These are phyloP conservation scores for Flueggea neowawraea DNA, from an alignment of 441 rosid species.

Conservation along the genomic window DNA sequence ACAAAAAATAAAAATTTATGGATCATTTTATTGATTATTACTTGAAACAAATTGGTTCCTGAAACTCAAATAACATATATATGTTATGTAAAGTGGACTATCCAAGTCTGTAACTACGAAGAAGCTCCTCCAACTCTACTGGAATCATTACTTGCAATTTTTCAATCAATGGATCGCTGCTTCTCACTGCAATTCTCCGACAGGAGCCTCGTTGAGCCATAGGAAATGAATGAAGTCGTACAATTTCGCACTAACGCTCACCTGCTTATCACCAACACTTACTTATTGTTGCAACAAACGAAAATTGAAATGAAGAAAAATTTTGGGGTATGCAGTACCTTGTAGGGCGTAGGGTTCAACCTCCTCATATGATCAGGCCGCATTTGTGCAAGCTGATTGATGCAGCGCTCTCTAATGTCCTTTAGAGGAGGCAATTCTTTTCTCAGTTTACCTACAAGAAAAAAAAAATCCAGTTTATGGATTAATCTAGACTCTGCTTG, in stretches of 20 bases:
- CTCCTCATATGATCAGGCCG: constrained; percentile 97
- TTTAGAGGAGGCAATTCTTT: constrained; percentile 66
- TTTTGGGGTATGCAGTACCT: constrained; percentile 33
- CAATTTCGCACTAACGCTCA: constrained; percentile 85
- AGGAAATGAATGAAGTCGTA: constrained; percentile 97
- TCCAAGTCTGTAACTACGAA: not conserved
- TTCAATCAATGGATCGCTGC: not conserved
- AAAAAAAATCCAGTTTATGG: not conserved
- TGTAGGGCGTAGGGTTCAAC: constrained; percentile 97
- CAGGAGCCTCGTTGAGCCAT: constrained; percentile 99
- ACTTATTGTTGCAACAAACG: not conserved
- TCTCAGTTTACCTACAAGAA: constrained; percentile 45
- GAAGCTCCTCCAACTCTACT: constrained; percentile 24
- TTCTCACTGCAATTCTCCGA: constrained; percentile 82
- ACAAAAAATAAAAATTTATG: too few relatives aligned
- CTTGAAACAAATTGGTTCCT: not conserved
- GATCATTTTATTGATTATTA: too few relatives aligned
- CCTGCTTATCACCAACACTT: constrained; percentile 37
- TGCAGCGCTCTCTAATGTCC: constrained; percentile 69
- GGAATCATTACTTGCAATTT: constrained; percentile 16
- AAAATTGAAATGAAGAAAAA: not conserved
- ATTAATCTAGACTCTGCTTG: not conserved
- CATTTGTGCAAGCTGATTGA: constrained; percentile 85
- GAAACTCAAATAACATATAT: not conserved
- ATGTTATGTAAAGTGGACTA: too few relatives aligned